Base-by-base conservation (phyloP, 2,329 filamentous ascomycete genomes). In the Ophiocordyceps robertsii region DNA sequence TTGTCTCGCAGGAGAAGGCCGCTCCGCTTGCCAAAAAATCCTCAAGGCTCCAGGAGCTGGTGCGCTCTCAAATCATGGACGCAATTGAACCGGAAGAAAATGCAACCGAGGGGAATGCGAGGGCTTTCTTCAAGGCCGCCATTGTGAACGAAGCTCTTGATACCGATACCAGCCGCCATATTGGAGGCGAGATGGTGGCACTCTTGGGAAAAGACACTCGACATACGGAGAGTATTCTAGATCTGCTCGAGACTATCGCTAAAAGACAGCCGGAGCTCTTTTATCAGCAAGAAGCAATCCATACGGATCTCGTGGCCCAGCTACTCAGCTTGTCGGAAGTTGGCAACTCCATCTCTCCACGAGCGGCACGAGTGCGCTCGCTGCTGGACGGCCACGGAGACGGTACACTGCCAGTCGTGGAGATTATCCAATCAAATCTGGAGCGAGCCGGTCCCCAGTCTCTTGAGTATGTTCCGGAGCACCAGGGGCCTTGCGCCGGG, bases 351-450 rank as follows among this genome's bases (percentile, higher is more conserved):
- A 43, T 67, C 4, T 64, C 69, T 2, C 53, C 63, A 2, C 68
- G 66, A 42, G 64, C 68, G 2, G 52, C 56, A 2, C 53, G 56
- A 0, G 53, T 80, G 19, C 69, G 65, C 12, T 54, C 62, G 0
- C 54, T 72, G 2, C 51, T 80, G 13, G 69, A 75, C 29, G 59
- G 56, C 7, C 61, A 66, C 14, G 56, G 58, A 0, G 56, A 59
- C n/a, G 63, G 61, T 13, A 64, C 63, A 11, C 57, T 66, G 1
- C 68, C 71, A 3, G 56, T 73, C 14, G 52, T 72, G 21, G 62
- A 60, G 7, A 70, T 80, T 7, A 67, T 80, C 8, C 70, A 74
- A 43, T 62, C 66, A 16, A 77, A 77, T 38, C 61, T 80, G 3
- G 69, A 77, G 43, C 60, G 56, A 10, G 70, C 67, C 2, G 62